Base-by-base conservation (phyloP, 1,139 yeast genomes). In the Eremothecium cymbalariae region DNA sequence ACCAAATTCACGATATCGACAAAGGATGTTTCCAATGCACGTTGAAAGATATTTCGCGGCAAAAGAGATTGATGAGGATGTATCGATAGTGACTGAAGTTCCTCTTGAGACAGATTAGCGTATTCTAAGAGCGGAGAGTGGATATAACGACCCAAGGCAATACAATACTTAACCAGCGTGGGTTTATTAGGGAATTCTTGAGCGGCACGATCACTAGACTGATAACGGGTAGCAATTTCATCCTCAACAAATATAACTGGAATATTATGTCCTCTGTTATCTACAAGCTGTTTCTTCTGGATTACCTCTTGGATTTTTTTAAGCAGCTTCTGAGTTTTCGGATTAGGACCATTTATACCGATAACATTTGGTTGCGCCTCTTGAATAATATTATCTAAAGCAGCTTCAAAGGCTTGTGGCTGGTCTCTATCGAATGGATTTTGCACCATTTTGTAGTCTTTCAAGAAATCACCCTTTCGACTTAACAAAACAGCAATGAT, bases 101-200 rank as follows among this genome's bases (percentile, higher is more conserved):
- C 88, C 16, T 74, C 77, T 15, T 43, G 36, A 9, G 83, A 82
- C 39, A 90, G 65, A 7, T 90, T 74, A 36, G 90, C 76, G 55
- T 88, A 90, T 57, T 93, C 99, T 49, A 84, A 62, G 37, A 90
- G 59, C 6, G 99, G 98, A 37, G 83, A 80, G 61, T 93, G 98
- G 37, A 84, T 71, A 55, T 84, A 90, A 45, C 96, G 75, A 4
- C 94, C 97, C 43, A 90, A 67, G 1, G 88, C 95, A 46, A 88
- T 75, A 59, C 94, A 79, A 61, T 88, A 90, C 47, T 82, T 74
- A n/a, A 79, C 78, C 41, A 86, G 68, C 2, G 84, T 70, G 1
- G 95, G 78, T 46, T 83, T 82, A 51, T 84, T 95, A n/a, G 95
- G 77, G 55, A 82, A 83, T 56, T 90, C 97, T 29, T 68, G 65